These are phyloP conservation scores for Wakefieldia striispora DNA, from an alignment of 768 basidiomycete genomes.

Conservation along the genomic window DNA sequence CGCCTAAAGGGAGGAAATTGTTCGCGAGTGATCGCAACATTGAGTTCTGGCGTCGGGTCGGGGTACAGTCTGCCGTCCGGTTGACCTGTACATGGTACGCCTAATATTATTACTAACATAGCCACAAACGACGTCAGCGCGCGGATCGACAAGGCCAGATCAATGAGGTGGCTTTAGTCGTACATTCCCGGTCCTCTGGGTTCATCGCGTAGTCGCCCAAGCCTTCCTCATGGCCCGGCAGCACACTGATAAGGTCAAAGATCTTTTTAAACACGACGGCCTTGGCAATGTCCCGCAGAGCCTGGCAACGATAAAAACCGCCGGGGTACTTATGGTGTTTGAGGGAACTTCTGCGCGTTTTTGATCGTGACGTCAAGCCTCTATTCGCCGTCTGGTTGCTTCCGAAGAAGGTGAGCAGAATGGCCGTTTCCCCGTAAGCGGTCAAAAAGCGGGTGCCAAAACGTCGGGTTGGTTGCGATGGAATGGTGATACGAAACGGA, in stretches of 20 bases:
- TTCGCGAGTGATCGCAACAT: constrained; percentile 20
- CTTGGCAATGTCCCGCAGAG: constrained; percentile 9
- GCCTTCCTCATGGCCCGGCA: constrained; percentile 18
- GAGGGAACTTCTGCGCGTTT: constrained; percentile 20
- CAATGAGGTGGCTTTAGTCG: constrained; percentile 9
- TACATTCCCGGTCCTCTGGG: constrained; percentile 11
- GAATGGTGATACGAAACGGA: constrained; percentile 21
- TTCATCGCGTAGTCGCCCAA: constrained; percentile 14
- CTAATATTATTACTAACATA: no score
- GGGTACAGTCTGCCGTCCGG: constrained; percentile 21
- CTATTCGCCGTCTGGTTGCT: constrained; percentile 20
- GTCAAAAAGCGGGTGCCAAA: constrained; percentile 19
- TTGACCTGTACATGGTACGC: constrained; percentile 18
- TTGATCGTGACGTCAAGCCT: constrained; percentile 15
- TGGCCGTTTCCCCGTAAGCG: constrained; percentile 21
- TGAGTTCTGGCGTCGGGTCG: constrained; percentile 17
- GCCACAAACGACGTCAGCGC: constrained; percentile 8
- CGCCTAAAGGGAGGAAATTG: constrained; percentile 19
- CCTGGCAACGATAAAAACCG: constrained; percentile 18
- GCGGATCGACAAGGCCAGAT: background rate
- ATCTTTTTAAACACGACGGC: constrained; percentile 5
- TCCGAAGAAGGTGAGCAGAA: constrained; percentile 24
- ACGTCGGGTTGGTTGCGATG: constrained; percentile 25
- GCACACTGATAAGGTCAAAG: constrained; percentile 1
- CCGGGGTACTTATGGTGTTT: constrained; percentile 15